Conservation (phyloP, 495 filamentous ascomycete genomes). For the Penicillium coffeae region DNA sequence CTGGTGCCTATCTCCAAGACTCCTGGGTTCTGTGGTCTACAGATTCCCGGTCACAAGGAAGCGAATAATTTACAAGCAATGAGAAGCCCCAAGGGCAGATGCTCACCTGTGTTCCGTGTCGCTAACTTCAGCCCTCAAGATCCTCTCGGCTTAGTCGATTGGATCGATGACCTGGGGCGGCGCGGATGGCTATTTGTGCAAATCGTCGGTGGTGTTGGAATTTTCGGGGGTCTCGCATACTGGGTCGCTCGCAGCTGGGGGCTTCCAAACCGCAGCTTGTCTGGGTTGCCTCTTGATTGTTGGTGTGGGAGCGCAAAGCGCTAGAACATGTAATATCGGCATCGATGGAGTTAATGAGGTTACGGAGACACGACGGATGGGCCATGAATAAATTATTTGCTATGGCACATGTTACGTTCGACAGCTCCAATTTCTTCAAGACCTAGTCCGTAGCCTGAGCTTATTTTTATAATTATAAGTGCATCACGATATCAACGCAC, state of each 20-base stretch:
- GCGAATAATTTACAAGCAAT: slow-evolving; percentile 19
- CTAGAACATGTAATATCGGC: background rate
- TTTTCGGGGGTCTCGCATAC: slow-evolving; percentile 69
- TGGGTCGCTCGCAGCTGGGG: slow-evolving; percentile 54
- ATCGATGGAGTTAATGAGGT: too few relatives aligned
- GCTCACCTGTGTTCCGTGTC: slow-evolving; percentile 25
- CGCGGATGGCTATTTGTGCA: slow-evolving; percentile 69
- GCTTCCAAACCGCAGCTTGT: slow-evolving; percentile 31
- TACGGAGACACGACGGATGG: too few relatives aligned
- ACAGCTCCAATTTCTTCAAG: too few relatives aligned
- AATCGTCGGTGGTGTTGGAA: slow-evolving; percentile 70
- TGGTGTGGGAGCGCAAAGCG: slow-evolving; percentile 18
- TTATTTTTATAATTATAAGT: too few relatives aligned
- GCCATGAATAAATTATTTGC: too few relatives aligned
- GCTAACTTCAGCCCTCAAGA: slow-evolving; percentile 54
- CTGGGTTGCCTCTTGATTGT: slow-evolving; percentile 36
- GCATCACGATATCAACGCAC: too few relatives aligned
- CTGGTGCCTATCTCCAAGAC: slow-evolving; percentile 50
- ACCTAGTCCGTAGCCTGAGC: too few relatives aligned
- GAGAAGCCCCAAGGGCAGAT: slow-evolving; percentile 17
- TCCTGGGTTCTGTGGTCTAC: slow-evolving; percentile 29
- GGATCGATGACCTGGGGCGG: slow-evolving; percentile 62
- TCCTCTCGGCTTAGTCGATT: slow-evolving; percentile 70
- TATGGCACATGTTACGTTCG: too few relatives aligned
- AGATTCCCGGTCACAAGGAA: slow-evolving; percentile 18